Percentiles rank a stretch among this genome's conserved stretches.
Conservation (phyloP, 352 stramenopile species). For the Phytopythium chamaehyphon region DNA sequence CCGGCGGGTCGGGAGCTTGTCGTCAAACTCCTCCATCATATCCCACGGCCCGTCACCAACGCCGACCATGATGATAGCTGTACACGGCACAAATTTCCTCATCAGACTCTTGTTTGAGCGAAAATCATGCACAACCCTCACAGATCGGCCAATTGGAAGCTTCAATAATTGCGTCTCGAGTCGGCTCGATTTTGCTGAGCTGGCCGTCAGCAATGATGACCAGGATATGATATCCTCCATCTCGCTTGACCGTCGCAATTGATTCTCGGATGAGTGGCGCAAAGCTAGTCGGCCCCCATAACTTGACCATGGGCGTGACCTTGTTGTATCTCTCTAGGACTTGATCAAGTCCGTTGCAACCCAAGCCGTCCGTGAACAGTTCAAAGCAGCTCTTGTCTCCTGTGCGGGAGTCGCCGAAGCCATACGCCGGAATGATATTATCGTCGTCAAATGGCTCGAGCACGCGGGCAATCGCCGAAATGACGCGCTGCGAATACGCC, state of each 20-base stretch:
- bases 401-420: constrained; percentile 60
- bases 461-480: constrained; percentile 56
- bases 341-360: constrained; percentile 51
- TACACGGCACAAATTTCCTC: background rate
- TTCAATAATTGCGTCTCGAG: constrained; percentile 54
- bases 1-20: constrained; percentile 49
- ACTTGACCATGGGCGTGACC: constrained; percentile 46
- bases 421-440: constrained; percentile 68
- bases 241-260: constrained; percentile 33
- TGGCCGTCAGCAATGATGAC: constrained; percentile 68
- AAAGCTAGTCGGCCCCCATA: constrained; percentile 72
- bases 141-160: constrained; percentile 64
- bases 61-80: constrained; percentile 46
- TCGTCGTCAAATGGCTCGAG: constrained; percentile 79
- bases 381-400: constrained; percentile 47
- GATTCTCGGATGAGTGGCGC: constrained; percentile 61
- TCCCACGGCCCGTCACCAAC: constrained; percentile 56
- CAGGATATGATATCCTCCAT: constrained; percentile 71
- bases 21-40: constrained; percentile 74
- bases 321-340: constrained; percentile 60
- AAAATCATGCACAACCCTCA: too few relatives aligned
- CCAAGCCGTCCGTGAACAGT: constrained; percentile 24
- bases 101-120: too few relatives aligned
- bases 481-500: constrained; percentile 29
- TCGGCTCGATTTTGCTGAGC: constrained; percentile 54